Evolutionary conservation across 805 yeast species (phyloP).

Genomic region (Candida patagonica): DNA sequence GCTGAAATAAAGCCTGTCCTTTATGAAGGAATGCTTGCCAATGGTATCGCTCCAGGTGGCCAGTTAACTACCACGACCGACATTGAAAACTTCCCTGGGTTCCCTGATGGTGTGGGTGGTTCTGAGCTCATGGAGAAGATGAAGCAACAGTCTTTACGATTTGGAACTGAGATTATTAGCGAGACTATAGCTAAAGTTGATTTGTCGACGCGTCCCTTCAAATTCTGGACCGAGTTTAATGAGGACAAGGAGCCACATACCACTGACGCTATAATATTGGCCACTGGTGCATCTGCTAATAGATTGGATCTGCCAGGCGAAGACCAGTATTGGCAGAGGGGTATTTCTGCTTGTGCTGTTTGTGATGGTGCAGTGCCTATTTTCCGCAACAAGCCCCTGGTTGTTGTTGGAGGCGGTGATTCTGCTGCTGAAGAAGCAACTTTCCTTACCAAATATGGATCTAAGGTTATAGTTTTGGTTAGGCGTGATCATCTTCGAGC

Average conservation of each 20-base stretch:
- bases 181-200: constrained; percentile 94
- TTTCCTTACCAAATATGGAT: constrained; percentile 94
- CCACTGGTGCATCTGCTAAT: constrained; percentile 98
- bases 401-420: constrained; percentile 98
- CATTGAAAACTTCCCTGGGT: constrained; percentile 98
- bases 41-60: constrained; percentile 98
- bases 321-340: constrained; percentile 97
- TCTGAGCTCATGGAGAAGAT: constrained; percentile 83
- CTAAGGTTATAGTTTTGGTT: constrained; percentile 86
- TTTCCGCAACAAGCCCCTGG: constrained; percentile 95
- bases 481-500: constrained; percentile 95
- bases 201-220: constrained; percentile 80
- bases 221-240: constrained; percentile 91
- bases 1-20: constrained; percentile 91
- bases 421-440: constrained; percentile 99
- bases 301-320: constrained; percentile 93
- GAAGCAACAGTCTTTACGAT: constrained; percentile 78
- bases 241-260: constrained; percentile 89
- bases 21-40: constrained; percentile 95
- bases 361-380: constrained; percentile 99
- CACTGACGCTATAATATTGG: constrained; percentile 84
- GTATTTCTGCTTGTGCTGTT: constrained; percentile 98
- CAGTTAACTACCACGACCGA: constrained; percentile 98
- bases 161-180: constrained; percentile 90
- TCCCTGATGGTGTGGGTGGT: constrained; percentile 89